Evolutionary conservation across 1,284 basidiomycete species (phyloP).

Genomic region (Coriolopsis trogii): DNA sequence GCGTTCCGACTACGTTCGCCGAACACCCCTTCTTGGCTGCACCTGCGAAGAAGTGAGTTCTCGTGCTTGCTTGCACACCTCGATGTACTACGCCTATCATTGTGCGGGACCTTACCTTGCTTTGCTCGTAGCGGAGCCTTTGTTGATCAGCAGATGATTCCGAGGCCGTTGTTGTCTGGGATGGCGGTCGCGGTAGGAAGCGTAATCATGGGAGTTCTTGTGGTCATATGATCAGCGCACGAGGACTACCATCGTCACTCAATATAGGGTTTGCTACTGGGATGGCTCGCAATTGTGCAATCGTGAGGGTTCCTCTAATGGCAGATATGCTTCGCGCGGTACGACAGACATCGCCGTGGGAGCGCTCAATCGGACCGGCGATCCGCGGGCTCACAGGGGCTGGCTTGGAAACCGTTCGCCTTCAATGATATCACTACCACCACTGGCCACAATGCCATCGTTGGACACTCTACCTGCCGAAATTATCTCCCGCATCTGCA

Average conservation of each 20-base stretch:
- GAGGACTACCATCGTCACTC: neutral
- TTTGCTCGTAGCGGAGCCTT: no score
- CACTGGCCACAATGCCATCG: no score
- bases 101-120: no score
- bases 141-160: slow-evolving; percentile 1
- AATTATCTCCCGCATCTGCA: no score
- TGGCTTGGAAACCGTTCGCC: no score
- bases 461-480: no score
- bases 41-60: slow-evolving; percentile 3
- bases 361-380: no score
- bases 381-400: no score
- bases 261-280: neutral
- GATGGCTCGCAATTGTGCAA: no score
- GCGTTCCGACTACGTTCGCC: slow-evolving; percentile 28
- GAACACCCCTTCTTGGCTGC: slow-evolving; percentile 28
- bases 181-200: slow-evolving; percentile 10
- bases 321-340: neutral
- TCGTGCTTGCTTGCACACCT: neutral
- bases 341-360: neutral
- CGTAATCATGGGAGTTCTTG: slow-evolving; percentile 14
- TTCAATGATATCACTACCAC: no score
- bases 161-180: slow-evolving; percentile 4
- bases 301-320: no score
- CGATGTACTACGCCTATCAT: no score
- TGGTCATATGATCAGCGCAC: neutral